Evolutionary conservation across 352 stramenopile genomes (phyloP), one percentile per base, ranked within the genome.

Genomic region (Blastocystis hominis): DNA sequence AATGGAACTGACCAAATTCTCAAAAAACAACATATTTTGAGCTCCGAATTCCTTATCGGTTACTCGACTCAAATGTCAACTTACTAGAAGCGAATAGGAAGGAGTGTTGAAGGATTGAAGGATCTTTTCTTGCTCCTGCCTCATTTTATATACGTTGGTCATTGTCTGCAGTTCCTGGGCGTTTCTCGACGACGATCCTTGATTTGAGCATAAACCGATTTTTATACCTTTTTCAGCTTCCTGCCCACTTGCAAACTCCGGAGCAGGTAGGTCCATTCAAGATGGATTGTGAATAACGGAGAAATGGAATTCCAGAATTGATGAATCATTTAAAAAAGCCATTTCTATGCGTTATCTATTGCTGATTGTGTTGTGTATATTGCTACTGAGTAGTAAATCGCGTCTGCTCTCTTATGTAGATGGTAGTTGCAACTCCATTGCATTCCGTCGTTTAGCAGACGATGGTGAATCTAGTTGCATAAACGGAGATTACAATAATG

Each of bases 11-110:
- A 46, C 70, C 17, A 80, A 15, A 62, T 17, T 42, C 30, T 80
- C 70, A 80, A 61, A 80, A 62, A 62, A 80, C 20, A 80, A 38
- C 70, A 80, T 80, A 9, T n/a, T 61, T 54, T 80, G 70, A 15
- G 70, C 70, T n/a, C 70, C 70, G 44, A 64, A 80, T 47, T 80
- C 70, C 70, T 80, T 36, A 9, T 7, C 53, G 20, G 15, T 50
- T 50, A 6, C 62, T 10, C 17, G 1, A 61, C 2, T 38, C 7
- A 42, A 62, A n/a, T 6, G 30, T 20, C 9, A 9, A 46, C 50
- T 13, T 40, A 80, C 70, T 34, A 80, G 13, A 24, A 80, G 34
- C 44, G 9, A 24, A 40, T 80, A 80, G 9, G 13, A 36, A 30
- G 70, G 70, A 36, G 70, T 80, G 44, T 80, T 80, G 70, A 80